phyloP scores from a whole-genome alignment of 1,284 basidiomycete genomes.

The Tilletia walkeri region DNA sequence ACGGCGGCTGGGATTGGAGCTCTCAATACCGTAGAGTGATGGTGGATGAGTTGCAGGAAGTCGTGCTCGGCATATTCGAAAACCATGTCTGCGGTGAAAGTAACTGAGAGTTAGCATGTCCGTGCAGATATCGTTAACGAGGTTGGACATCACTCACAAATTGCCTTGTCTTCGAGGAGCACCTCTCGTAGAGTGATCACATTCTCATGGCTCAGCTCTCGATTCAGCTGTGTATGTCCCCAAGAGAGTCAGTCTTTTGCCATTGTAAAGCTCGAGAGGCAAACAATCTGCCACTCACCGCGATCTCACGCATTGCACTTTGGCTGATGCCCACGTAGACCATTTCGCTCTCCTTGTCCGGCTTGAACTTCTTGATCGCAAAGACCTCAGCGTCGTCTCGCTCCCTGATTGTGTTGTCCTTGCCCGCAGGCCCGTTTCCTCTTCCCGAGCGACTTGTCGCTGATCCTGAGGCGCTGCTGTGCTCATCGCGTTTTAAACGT shows the following conservation, averaged over 20 bases:
- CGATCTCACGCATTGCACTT: constrained; percentile 92
- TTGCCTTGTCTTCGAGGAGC: constrained; percentile 90
- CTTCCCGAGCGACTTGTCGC: not conserved
- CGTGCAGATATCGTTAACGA: no score
- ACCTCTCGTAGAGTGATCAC: constrained; percentile 88
- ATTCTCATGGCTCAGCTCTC: constrained; percentile 90
- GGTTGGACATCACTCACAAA: constrained; percentile 28
- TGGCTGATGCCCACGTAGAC: constrained; percentile 95
- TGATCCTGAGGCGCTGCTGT: not conserved
- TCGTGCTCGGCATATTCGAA: constrained; percentile 99
- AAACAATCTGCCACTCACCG: constrained; percentile 62
- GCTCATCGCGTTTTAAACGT: constrained; percentile 56
- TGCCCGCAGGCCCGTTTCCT: not conserved
- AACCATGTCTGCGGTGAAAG: constrained; percentile 67
- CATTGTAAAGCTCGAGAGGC: not conserved
- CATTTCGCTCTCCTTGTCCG: constrained; percentile 69
- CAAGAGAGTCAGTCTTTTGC: no score
- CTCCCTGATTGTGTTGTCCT: not conserved
- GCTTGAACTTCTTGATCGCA: constrained; percentile 99
- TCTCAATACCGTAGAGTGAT: constrained; percentile 86
- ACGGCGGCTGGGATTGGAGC: constrained; percentile 71
- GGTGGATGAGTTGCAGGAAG: constrained; percentile 84
- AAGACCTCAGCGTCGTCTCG: constrained; percentile 57
- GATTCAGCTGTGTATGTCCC: constrained; percentile 68
- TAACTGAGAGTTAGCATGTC: no score